Percentiles rank a stretch among this genome's conserved stretches.
phyloP scores from a whole-genome alignment of 2,329 filamentous ascomycete genomes.

The Dendryphion nanum region DNA sequence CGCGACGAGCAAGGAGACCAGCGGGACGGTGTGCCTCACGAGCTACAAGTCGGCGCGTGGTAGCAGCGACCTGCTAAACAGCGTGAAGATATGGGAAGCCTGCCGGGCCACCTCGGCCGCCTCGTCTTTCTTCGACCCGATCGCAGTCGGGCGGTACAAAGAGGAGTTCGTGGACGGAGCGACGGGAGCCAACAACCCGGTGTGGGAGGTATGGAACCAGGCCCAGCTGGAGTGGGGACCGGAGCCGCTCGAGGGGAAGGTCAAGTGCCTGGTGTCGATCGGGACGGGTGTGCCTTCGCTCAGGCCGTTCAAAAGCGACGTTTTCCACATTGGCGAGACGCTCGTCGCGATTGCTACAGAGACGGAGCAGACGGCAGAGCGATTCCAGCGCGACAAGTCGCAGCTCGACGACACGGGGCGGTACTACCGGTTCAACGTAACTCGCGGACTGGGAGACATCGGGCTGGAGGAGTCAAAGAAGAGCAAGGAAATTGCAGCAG shows the following conservation, averaged over 20 bases:
- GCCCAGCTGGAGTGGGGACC: constrained; percentile 38
- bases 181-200: constrained; percentile 44
- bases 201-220: constrained; percentile 28
- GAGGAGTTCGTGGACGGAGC: constrained; percentile 43
- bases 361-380: constrained; percentile 40
- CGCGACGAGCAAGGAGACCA: constrained; percentile 10
- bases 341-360: constrained; percentile 39
- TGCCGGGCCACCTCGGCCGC: constrained; percentile 31
- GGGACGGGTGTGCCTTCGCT: constrained; percentile 7
- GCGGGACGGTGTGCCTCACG: constrained; percentile 9
- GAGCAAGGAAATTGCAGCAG: constrained; percentile 17
- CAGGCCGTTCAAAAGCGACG: constrained; percentile 5
- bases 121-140: constrained; percentile 31
- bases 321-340: constrained; percentile 5
- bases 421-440: constrained; percentile 49
- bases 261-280: constrained; percentile 40
- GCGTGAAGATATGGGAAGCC: constrained; percentile 9
- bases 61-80: constrained; percentile 6
- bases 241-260: constrained; percentile 9
- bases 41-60: constrained; percentile 10
- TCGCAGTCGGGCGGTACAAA: constrained; percentile 35
- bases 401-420: constrained; percentile 26
- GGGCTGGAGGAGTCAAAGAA: constrained; percentile 39
- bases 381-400: constrained; percentile 36
- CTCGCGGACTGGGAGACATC: constrained; percentile 41